These are phyloP conservation scores for Rasamsonia emersonii DNA, from an alignment of 2,329 filamentous ascomycete genomes.

Conservation along the genomic window DNA sequence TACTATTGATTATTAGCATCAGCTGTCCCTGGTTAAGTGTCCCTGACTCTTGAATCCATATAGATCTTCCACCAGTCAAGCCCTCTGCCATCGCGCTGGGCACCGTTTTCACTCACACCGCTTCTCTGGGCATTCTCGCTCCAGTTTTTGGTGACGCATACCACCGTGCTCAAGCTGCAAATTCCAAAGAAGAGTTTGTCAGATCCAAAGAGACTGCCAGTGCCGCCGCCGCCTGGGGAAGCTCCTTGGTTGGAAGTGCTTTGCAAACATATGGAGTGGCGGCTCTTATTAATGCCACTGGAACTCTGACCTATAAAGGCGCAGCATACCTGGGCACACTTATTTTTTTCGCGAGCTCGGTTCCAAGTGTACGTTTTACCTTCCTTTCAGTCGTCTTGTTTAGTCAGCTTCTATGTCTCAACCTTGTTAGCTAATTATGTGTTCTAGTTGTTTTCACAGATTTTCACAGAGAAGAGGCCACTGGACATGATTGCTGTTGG, in stretches of 20 bases:
- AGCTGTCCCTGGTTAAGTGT: slow-evolving; percentile 1
- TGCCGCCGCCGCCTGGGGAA: slow-evolving; percentile 82
- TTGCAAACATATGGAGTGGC: slow-evolving; percentile 85
- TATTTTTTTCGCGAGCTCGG: slow-evolving; percentile 85
- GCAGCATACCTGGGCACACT: slow-evolving; percentile 85
- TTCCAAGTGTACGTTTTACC: slow-evolving; percentile 62
- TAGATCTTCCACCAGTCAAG: slow-evolving; percentile 77
- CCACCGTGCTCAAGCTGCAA: slow-evolving; percentile 80
- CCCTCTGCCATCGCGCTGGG: slow-evolving; percentile 95
- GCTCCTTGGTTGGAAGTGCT: slow-evolving; percentile 78
- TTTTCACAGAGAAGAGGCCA: slow-evolving; percentile 86
- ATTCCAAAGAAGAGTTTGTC: slow-evolving; percentile 94
- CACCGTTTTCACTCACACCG: slow-evolving; percentile 88
- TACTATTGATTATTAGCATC: background rate
- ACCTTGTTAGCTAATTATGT: slow-evolving; percentile 2
- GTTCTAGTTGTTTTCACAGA: slow-evolving; percentile 69
- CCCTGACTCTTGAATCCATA: slow-evolving; percentile 1
- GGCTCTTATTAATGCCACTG: slow-evolving; percentile 87
- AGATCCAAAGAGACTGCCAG: slow-evolving; percentile 85
- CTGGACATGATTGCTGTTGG: slow-evolving; percentile 83
- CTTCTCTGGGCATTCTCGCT: slow-evolving; percentile 77
- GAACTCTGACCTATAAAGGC: slow-evolving; percentile 92
- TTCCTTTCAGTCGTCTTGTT: background rate
- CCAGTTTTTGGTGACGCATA: slow-evolving; percentile 93
- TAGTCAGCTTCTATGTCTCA: too few relatives aligned